Conservation (phyloP, 2,329 filamentous ascomycete species). For the Sordariomycetes sp. region DNA sequence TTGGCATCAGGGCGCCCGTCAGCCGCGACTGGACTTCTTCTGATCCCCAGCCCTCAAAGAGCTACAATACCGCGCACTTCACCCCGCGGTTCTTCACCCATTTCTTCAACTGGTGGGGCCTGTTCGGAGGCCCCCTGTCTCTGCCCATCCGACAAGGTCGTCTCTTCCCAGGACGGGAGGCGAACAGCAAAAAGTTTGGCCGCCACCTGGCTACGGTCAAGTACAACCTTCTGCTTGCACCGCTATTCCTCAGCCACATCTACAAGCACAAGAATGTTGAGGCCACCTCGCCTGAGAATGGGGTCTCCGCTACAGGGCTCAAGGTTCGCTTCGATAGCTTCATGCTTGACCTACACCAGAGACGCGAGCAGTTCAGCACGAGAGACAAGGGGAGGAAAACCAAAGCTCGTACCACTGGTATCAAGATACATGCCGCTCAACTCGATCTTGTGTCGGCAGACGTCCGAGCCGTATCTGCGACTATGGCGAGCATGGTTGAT, state of each 20-base stretch:
- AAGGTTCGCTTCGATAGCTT: slow-evolving; percentile 95
- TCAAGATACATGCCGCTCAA: slow-evolving; percentile 92
- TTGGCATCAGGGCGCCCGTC: slow-evolving; percentile 78
- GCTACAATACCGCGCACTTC: slow-evolving; percentile 93
- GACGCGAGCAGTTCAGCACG: slow-evolving; percentile 83
- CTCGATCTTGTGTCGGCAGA: slow-evolving; percentile 87
- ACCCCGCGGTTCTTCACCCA: slow-evolving; percentile 96
- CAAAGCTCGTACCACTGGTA: slow-evolving; percentile 74
- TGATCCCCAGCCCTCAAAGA: slow-evolving; percentile 65
- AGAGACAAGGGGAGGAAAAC: slow-evolving; percentile 66
- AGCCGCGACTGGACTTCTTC: slow-evolving; percentile 78
- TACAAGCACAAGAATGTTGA: slow-evolving; percentile 98
- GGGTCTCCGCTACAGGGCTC: slow-evolving; percentile 86
- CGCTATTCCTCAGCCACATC: slow-evolving; percentile 89
- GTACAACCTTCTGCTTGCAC: slow-evolving; percentile 86
- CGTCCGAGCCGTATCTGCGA: slow-evolving; percentile 85
- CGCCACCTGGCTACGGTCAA: slow-evolving; percentile 97
- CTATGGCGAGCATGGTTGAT: slow-evolving; percentile 66
- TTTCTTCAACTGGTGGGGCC: slow-evolving; percentile 95
- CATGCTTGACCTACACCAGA: slow-evolving; percentile 91
- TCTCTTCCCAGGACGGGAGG: slow-evolving; percentile 85
- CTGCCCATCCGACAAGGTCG: slow-evolving; percentile 86
- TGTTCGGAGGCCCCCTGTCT: slow-evolving; percentile 92
- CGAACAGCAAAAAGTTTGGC: slow-evolving; percentile 97
- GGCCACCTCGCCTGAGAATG: slow-evolving; percentile 59